Evolutionary conservation across 2,329 filamentous ascomycete genomes (phyloP), one percentile per base, ranked within the genome.

Genomic region (Aspergillus viridinutans): DNA sequence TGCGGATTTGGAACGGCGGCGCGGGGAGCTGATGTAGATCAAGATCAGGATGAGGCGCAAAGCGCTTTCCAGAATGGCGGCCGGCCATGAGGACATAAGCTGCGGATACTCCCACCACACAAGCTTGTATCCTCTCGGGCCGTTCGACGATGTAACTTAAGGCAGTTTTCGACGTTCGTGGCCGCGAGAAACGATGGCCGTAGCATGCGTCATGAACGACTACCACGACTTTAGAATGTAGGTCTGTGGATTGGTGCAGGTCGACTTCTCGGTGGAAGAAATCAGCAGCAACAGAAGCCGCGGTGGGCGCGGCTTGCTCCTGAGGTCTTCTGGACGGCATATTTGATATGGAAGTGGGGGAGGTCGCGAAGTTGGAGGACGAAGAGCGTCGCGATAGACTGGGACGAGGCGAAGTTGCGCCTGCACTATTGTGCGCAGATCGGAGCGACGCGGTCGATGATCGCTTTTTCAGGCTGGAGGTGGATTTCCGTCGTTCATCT

Each of bases 171-270:
- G 85, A 88, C 0, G 91, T 88, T 65, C 89, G 87, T 3, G 91
- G 91, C 48, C 94, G 84, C 10, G 92, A 90, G 73, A 87, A 99
- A 23, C 92, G 87, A 76, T 99, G 94, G 25, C 93, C 92, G 71
- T 97, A 99, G 74, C 93, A 96, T 53, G 89, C 87, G 76, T 99
- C 94, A 67, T 97, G 92, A 1, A 99, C 78, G 29, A 99, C 83
- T 49, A 97, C 92, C 4, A 95, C 76, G 0, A 91, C 91, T 58
- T 92, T 79, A 3, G 81, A 73, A 12, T 69, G 61, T 6, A 74
- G 59, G 55, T 74, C 68, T 14, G 66, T 66, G 12, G 71, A 72
- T 56, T 87, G 82, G 66, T 90, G 87, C 6, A 81, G 73, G 17
- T 83, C 79, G 32, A 95, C 73, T 70, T 96, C 90, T 59, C 81